Base-by-base conservation (phyloP, 2,329 filamentous ascomycete species). In the Diplodia sapinea region DNA sequence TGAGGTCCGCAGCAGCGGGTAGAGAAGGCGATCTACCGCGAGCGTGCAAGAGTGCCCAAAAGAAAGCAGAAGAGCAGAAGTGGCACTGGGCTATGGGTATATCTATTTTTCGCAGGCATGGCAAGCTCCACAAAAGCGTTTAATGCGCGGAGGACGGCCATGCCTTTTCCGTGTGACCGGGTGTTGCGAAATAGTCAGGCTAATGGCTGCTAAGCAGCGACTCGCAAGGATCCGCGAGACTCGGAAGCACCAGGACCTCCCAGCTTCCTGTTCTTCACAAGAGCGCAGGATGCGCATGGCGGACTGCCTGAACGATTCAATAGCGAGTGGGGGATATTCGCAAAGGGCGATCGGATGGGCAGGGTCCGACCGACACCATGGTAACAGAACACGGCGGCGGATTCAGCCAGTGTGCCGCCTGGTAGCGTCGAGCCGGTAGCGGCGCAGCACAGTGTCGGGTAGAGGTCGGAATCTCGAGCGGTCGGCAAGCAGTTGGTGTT, bases 1-100 rank as follows among this genome's bases (percentile, higher is more conserved):
- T 40, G 26, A 56, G 63, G 26, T 3, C n/a, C 29, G 52, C 63
- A 55, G 63, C 36, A 40, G 23, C 33, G 57, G 26, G 40, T 49
- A 59, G 57, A 47, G 26, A 29, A 13, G 11, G 9, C 31, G 56
- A 40, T 59, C 56, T 40, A 47, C 56, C 56, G 38, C 38, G 38
- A 59, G 15, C 20, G 17, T 59, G 20, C 23, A 9, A 59, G 43
- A 59, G 15, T n/a, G 56, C 38, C 36, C 20, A 59, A 59, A 47
- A 2, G 56, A n/a, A 38, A 47, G 56, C 6, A 12, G 38, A 23
- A 43, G 56, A 9, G 20, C 12, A 13, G 38, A 7, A 43, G 56
- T 9, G 12, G 5, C 56, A 59, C 47, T 31, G 8, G 29, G 43
- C 38, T n/a, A 29, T 20, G n/a, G 20, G 12, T 17, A 43, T n/a